phyloP scores from a whole-genome alignment of 2,329 filamentous ascomycete species.

The Tympanopsis confertula region DNA sequence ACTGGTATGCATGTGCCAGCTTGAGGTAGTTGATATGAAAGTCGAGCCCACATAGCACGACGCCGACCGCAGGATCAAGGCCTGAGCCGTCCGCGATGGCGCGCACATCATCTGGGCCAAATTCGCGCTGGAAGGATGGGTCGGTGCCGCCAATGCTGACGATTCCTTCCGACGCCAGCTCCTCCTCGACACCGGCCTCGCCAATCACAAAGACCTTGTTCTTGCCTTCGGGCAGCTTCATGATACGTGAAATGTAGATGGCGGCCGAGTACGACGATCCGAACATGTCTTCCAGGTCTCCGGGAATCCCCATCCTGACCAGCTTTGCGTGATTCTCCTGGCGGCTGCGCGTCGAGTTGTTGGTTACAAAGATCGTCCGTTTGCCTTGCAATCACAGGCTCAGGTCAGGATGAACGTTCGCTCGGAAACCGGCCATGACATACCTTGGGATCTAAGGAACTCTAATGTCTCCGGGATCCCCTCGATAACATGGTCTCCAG shows the following conservation, averaged over 20 bases:
- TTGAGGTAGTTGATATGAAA: constrained; percentile 96
- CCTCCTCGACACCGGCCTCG: constrained; percentile 81
- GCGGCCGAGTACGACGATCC: constrained; percentile 89
- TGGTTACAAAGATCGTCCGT: constrained; percentile 88
- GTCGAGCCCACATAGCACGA: constrained; percentile 82
- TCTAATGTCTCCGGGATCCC: constrained; percentile 76
- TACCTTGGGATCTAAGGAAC: constrained; percentile 71
- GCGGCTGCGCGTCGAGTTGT: constrained; percentile 96
- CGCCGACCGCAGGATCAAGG: constrained; percentile 77
- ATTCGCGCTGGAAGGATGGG: constrained; percentile 62
- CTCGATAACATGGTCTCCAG: constrained; percentile 79
- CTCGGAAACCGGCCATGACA: constrained; percentile 6
- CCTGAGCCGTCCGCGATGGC: constrained; percentile 63
- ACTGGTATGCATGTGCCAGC: constrained; percentile 72
- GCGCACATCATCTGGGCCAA: constrained; percentile 71
- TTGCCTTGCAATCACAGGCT: constrained; percentile 51
- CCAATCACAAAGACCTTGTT: constrained; percentile 93
- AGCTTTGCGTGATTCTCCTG: constrained; percentile 89
- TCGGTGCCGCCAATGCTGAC: constrained; percentile 80
- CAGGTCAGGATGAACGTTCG: background rate
- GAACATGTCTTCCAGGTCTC: constrained; percentile 80
- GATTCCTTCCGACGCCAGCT: constrained; percentile 70
- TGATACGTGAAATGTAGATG: constrained; percentile 89
- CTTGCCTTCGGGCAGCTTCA: constrained; percentile 65
- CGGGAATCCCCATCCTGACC: constrained; percentile 66